phyloP scores from a whole-genome alignment of 2,329 filamentous ascomycete genomes.

The Dryadomyces sulphureus region DNA sequence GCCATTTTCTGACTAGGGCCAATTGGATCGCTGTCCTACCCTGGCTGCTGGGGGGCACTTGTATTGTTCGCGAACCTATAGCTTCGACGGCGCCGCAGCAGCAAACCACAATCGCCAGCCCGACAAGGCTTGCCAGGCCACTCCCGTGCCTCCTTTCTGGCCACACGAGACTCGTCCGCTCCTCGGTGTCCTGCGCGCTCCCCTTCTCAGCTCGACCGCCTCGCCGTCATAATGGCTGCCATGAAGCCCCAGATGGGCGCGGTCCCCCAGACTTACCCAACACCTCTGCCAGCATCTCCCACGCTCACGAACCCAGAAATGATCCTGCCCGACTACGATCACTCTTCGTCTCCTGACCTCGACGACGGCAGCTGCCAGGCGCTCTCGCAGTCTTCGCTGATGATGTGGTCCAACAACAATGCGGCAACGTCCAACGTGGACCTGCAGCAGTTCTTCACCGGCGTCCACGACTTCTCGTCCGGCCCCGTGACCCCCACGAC shows the following conservation, averaged over 20 bases:
- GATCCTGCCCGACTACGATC: constrained; percentile 69
- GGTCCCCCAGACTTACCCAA: constrained; percentile 23
- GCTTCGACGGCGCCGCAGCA: not conserved
- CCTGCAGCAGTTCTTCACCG: constrained; percentile 30
- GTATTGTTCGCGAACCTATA: not conserved
- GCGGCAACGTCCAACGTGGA: constrained; percentile 16
- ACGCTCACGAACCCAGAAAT: constrained; percentile 89
- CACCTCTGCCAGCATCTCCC: constrained; percentile 57
- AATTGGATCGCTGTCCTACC: not conserved
- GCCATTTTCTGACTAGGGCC: not conserved
- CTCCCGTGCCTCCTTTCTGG: not conserved
- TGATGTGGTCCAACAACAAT: constrained; percentile 35
- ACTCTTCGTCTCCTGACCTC: constrained; percentile 35
- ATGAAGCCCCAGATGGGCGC: constrained; percentile 14
- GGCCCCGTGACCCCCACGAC: constrained; percentile 38
- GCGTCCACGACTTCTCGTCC: constrained; percentile 20
- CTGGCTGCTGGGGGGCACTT: not conserved
- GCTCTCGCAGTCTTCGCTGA: constrained; percentile 31
- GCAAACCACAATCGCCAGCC: not conserved
- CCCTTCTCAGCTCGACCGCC: not conserved
- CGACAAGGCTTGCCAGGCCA: too few relatives aligned
- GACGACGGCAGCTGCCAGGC: constrained; percentile 24
- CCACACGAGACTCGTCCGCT: too few relatives aligned
- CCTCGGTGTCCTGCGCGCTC: not conserved
- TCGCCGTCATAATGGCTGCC: constrained; percentile 6